These are phyloP conservation scores for Tylopilus cervinicoccineus DNA, from an alignment of 768 basidiomycete species.

Conservation along the genomic window DNA sequence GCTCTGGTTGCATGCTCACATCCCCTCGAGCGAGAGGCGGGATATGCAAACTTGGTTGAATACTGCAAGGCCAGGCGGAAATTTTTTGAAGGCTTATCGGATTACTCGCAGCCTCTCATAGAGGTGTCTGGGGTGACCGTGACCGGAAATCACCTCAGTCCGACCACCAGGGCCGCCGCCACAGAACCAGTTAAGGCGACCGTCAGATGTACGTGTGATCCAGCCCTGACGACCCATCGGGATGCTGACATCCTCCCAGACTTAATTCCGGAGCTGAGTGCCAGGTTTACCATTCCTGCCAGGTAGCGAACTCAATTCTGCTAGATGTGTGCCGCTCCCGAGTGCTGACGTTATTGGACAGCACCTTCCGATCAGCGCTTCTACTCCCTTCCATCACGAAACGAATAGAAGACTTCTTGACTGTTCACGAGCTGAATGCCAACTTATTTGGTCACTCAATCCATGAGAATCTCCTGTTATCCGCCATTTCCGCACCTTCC, in stretches of 20 bases:
- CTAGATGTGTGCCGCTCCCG: conserved; percentile 15
- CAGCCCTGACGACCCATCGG: conserved; percentile 19
- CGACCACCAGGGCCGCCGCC: conserved; percentile 39
- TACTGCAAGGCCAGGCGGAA: conserved; percentile 61
- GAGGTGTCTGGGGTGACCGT: conserved; percentile 55
- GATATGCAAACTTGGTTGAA: conserved; percentile 58
- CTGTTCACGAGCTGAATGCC: conserved; percentile 77
- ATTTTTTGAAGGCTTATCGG: conserved; percentile 56
- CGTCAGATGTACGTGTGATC: conserved; percentile 54
- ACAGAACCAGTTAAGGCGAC: conserved; percentile 36
- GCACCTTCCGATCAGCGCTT: conserved; percentile 63
- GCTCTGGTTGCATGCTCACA: conserved; percentile 1
- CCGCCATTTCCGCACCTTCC: conserved; percentile 68
- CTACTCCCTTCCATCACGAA: conserved; percentile 72
- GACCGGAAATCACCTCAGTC: conserved; percentile 57
- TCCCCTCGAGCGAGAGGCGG: conserved; percentile 51
- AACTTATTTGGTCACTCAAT: conserved; percentile 62
- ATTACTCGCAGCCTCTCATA: conserved; percentile 67
- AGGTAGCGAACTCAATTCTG: conserved; percentile 44
- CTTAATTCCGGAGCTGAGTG: conserved; percentile 80
- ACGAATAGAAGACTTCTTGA: conserved; percentile 68
- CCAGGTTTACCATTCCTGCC: conserved; percentile 66
- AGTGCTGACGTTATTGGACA: conserved; percentile 31
- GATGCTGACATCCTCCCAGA: conserved; percentile 43
- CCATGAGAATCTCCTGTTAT: conserved; percentile 53